Conservation (phyloP, 2,329 filamentous ascomycete genomes). For the Colletotrichum filicis region DNA sequence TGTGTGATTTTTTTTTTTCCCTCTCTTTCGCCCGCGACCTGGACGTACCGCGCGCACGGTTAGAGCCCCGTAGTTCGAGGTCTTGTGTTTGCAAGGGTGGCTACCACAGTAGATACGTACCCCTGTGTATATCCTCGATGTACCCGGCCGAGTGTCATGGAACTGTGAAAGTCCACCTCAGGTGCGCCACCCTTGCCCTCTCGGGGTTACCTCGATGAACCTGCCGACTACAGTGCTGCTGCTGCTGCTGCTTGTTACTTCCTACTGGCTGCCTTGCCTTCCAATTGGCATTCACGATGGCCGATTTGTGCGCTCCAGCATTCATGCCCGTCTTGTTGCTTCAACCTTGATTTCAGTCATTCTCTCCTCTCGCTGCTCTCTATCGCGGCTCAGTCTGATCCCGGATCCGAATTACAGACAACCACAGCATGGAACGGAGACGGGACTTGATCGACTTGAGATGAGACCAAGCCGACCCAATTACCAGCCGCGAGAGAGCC, state of each 20-base stretch:
- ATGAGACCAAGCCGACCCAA: neutral
- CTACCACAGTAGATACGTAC: neutral
- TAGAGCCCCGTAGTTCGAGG: constrained; percentile 30
- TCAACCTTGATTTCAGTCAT: constrained; percentile 17
- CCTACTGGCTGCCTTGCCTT: neutral
- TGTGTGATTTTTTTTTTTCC: neutral
- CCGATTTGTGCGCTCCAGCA: neutral
- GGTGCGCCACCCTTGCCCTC: neutral
- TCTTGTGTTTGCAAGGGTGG: constrained; percentile 23
- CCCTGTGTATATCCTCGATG: neutral
- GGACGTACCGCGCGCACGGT: constrained; percentile 43
- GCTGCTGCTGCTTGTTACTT: neutral
- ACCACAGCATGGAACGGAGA: neutral
- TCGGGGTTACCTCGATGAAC: neutral
- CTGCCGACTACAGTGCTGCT: neutral
- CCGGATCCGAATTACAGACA: constrained; percentile 18
- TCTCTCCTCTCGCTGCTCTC: neutral
- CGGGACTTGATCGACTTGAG: neutral
- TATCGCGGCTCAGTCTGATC: constrained; percentile 2
- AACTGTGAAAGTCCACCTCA: neutral
- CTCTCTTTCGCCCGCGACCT: neutral
- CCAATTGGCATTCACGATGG: neutral
- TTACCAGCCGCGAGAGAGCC: neutral
- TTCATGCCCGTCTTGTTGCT: neutral
- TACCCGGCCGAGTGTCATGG: neutral